Evolutionary conservation across 164 flowering plant species (phyloP).

Genomic region (Berberis vulgaris): DNA sequence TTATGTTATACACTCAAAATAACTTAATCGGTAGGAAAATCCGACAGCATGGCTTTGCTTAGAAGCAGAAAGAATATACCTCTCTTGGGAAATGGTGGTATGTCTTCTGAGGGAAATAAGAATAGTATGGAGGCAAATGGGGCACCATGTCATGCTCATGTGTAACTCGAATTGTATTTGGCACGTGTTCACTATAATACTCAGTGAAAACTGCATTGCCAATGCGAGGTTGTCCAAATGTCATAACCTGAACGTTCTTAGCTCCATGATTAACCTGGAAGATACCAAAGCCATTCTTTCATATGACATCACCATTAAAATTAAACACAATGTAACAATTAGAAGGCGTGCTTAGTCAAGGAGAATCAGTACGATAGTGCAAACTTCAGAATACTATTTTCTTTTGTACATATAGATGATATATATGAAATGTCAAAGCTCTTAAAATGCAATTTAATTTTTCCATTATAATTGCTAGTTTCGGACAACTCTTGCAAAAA

Average conservation of each 20-base stretch:
- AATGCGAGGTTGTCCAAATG: conserved; percentile 97
- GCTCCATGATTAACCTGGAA: conserved; percentile 58
- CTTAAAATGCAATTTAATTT: no score
- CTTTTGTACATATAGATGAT: no score
- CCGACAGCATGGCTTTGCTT: neutral
- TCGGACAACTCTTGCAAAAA: no score
- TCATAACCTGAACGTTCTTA: conserved; percentile 57
- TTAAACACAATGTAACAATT: neutral
- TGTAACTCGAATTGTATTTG: conserved; percentile 68
- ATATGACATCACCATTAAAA: neutral
- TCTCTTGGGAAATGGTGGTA: conserved; percentile 96
- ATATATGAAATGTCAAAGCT: no score
- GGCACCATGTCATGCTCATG: conserved; percentile 90
- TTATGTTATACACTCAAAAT: no score
- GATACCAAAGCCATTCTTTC: conserved; percentile 2
- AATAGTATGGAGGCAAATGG: conserved; percentile 91
- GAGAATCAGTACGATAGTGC: no score
- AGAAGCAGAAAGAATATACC: conserved; percentile 34
- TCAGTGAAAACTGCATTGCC: conserved; percentile 92
- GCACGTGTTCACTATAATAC: conserved; percentile 58
- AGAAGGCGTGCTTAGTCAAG: no score
- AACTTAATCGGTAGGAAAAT: no score
- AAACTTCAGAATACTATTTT: no score
- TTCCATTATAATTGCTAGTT: no score
- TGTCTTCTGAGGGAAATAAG: conserved; percentile 67